Evolutionary conservation across 305 asterid genomes (phyloP).

Genomic region (Galium porrigens): DNA sequence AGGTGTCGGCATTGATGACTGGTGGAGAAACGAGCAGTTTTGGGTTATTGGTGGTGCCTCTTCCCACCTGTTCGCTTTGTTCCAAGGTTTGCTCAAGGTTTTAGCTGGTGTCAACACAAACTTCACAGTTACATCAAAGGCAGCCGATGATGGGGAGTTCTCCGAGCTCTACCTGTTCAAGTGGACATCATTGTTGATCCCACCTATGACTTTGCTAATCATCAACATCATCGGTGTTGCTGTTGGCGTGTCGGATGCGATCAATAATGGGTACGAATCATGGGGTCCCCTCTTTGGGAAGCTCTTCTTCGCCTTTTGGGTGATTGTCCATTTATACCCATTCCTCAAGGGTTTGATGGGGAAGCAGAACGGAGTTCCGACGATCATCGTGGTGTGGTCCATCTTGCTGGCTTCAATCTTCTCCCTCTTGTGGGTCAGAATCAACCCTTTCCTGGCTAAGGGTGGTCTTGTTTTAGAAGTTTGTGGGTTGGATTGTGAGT

Average conservation of each 20-base stretch:
- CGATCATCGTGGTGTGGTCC: constrained; percentile 79
- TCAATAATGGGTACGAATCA: constrained; percentile 70
- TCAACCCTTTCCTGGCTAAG: constrained; percentile 57
- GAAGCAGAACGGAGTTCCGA: constrained; percentile 57
- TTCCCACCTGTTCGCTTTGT: constrained; percentile 66
- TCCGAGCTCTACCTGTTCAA: constrained; percentile 80
- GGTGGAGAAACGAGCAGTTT: constrained; percentile 98
- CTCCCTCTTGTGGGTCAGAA: constrained; percentile 75
- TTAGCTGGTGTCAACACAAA: constrained; percentile 75
- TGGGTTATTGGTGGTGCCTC: constrained; percentile 97
- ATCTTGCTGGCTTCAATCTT: constrained; percentile 85
- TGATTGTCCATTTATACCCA: constrained; percentile 77
- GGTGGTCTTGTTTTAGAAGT: constrained; percentile 58
- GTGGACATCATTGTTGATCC: constrained; percentile 84
- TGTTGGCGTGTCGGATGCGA: constrained; percentile 74
- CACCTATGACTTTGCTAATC: constrained; percentile 74
- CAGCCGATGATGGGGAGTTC: constrained; percentile 78
- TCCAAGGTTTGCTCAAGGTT: constrained; percentile 87
- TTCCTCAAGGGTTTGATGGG: constrained; percentile 97
- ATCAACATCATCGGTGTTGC: constrained; percentile 73
- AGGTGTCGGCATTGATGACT: constrained; percentile 63
- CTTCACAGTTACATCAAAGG: constrained; percentile 90
- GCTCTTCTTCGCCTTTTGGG: constrained; percentile 93
- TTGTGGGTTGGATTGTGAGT: constrained; percentile 77
- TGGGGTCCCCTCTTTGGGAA: constrained; percentile 93